Conservation (phyloP, 176 grass and related monocot species). For the Aechmea fasciata region DNA sequence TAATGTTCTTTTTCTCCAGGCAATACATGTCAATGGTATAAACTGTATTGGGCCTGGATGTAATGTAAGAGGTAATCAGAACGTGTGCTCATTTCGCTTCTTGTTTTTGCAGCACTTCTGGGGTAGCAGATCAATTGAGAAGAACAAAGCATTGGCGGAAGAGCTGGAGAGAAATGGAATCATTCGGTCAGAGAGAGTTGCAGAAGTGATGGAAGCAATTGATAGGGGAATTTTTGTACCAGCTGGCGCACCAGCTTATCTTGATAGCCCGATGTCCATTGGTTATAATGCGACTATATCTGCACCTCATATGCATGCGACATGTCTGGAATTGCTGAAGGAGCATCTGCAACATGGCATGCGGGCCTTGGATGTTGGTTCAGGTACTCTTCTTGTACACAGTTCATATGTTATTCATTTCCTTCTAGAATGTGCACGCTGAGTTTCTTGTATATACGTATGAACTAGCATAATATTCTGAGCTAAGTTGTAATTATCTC, state of each 20-base stretch:
- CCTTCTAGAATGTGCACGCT: background rate
- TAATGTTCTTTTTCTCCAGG: background rate
- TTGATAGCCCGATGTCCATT: conserved; percentile 69
- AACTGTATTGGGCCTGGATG: background rate
- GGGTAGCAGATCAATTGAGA: conserved; percentile 45
- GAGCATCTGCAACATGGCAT: conserved; percentile 67
- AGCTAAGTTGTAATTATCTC: no score
- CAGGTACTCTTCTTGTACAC: conserved; percentile 28
- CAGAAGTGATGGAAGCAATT: conserved; percentile 58
- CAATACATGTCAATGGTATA: background rate
- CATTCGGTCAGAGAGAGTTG: conserved; percentile 44
- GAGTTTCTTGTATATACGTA: no score
- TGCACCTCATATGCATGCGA: conserved; percentile 75
- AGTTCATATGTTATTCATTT: background rate
- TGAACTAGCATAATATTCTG: no score
- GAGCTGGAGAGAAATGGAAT: conserved; percentile 44
- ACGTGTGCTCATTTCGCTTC: background rate
- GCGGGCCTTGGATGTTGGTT: conserved; percentile 74
- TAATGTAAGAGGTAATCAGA: background rate
- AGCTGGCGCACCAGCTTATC: conserved; percentile 39
- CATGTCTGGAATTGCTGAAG: conserved; percentile 72
- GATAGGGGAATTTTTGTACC: conserved; percentile 61
- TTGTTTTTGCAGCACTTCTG: conserved; percentile 52
- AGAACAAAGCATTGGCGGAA: conserved; percentile 60
- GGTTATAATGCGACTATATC: conserved; percentile 82